These are phyloP conservation scores for Penicillium turbatum DNA, from an alignment of 495 filamentous ascomycete species.

Conservation along the genomic window DNA sequence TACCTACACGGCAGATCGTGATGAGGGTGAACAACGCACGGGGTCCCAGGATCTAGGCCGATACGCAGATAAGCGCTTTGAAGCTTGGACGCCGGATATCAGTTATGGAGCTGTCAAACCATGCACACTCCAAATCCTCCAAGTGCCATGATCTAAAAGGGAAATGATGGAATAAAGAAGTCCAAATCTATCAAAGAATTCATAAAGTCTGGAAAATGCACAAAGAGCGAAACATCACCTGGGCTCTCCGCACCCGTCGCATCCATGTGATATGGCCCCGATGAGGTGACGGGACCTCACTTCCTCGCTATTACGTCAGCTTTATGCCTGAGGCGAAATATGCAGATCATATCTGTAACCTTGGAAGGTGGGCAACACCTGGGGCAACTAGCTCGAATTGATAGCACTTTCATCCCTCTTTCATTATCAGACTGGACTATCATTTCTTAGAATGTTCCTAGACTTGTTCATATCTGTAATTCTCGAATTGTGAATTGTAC, in stretches of 20 bases:
- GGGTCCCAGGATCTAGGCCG: slow-evolving; percentile 7
- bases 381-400: no score
- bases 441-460: neutral
- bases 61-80: slow-evolving; percentile 21
- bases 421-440: neutral
- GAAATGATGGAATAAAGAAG: neutral
- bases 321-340: neutral
- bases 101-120: slow-evolving; percentile 17
- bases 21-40: slow-evolving; percentile 5
- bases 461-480: neutral
- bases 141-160: slow-evolving; percentile 3
- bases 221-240: slow-evolving; percentile 2
- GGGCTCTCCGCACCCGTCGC: neutral
- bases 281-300: no score
- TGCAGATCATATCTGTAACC: neutral
- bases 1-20: neutral
- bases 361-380: no score
- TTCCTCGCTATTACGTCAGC: neutral
- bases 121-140: slow-evolving; percentile 1
- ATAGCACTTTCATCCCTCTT: neutral
- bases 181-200: neutral
- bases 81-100: slow-evolving; percentile 15
- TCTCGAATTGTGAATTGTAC: slow-evolving; percentile 15
- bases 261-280: neutral
- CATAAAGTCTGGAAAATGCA: neutral